Base-by-base conservation (phyloP, 257 asterid genomes). In the Scutellaria minor region DNA sequence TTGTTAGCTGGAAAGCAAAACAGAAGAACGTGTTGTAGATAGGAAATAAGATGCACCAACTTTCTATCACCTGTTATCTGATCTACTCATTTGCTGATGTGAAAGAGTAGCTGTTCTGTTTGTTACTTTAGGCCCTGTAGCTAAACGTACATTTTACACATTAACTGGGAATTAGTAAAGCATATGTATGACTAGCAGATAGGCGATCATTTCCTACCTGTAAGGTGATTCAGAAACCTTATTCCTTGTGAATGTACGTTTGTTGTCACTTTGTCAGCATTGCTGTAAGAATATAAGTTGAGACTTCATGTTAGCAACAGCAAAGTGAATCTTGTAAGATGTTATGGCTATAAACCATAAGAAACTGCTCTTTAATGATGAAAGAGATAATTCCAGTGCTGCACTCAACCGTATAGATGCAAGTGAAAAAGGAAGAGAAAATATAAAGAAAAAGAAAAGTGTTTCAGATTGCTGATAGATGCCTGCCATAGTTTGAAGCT, bases 221-320 rank as follows among this genome's bases (percentile, higher is more conserved):
- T 75, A 56, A 94, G 52, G 76, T 94, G 94, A 54, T 82, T 87
- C 71, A 91, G 87, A 81, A 94, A 88, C 66, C 98, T 74, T 71
- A 94, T 84, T 81, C 98, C 98, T 63, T 94, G 98, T 50, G 98
- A 94, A 79, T 83, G 86, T 48, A 62, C 63, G 76, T 94, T 91
- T 20, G 97, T 88, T 54, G 96, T 91, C 78, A 91, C 96, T 81
- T 86, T 88, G 78, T 84, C 87, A 11, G 96, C 96, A 56, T 86
- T 88, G 74, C 98, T 94, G 95, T 66, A 52, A 56, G 63, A 47
- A 55, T 54, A 68, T 7, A 63, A 50, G 74, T 58, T n/a, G 22
- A 64, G 53, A 40, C 62, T 61, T 22, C 62, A 46, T 57, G 37
- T 79, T 64, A 67, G 77, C 66, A 55, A 15, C 27, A 12, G 31